These are phyloP conservation scores for Gentiana macrophylla DNA, from an alignment of 257 asterid species.

Conservation along the genomic window DNA sequence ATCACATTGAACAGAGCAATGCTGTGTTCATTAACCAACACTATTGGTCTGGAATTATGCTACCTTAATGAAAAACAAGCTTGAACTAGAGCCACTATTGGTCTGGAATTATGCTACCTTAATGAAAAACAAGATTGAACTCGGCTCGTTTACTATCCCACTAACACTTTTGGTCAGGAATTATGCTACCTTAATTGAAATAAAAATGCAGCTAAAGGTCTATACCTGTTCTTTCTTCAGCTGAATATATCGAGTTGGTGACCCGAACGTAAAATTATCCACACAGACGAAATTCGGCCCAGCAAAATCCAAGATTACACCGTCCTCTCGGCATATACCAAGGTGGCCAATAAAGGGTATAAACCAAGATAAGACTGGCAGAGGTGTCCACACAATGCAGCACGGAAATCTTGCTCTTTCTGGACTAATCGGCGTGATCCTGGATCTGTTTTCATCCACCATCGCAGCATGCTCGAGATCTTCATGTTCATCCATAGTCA, in stretches of 20 bases:
- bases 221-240: conserved; percentile 65
- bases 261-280: conserved; percentile 79
- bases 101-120: too few relatives aligned
- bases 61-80: too few relatives aligned
- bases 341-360: conserved; percentile 80
- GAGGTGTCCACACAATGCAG: conserved; percentile 97
- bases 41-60: too few relatives aligned
- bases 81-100: too few relatives aligned
- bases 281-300: conserved; percentile 88
- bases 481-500: conserved; percentile 43
- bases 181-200: too few relatives aligned
- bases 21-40: too few relatives aligned
- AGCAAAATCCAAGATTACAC: conserved; percentile 86
- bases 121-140: too few relatives aligned
- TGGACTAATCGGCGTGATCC: conserved; percentile 39
- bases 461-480: conserved; percentile 40
- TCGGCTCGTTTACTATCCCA: too few relatives aligned
- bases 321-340: conserved; percentile 86
- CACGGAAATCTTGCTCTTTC: conserved; percentile 58
- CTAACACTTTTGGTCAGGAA: too few relatives aligned
- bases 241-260: conserved; percentile 70
- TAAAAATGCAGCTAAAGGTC: not conserved
- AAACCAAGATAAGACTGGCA: conserved; percentile 84
- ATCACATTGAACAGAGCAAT: too few relatives aligned
- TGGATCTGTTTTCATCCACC: conserved; percentile 31